Evolutionary conservation across 305 asterid genomes (phyloP), one percentile per base, ranked within the genome.

Genomic region (Nicotiana rustica): DNA sequence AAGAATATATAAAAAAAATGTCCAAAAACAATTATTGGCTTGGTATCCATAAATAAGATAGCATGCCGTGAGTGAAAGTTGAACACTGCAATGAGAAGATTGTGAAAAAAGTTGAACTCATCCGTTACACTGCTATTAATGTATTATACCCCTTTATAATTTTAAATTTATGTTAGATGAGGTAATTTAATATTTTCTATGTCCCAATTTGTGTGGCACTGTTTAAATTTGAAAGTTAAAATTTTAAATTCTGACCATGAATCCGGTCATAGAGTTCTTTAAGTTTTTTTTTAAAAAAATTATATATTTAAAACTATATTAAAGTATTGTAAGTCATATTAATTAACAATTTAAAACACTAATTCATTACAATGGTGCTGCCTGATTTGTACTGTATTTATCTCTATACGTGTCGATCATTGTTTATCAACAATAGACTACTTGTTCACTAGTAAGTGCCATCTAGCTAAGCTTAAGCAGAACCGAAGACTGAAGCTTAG

Each of bases 351-450:
- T 38, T 6, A 1, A 38, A 38, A 41, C 59, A 70, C 17, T 62
- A 62, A n/a, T 21, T 19, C 8, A 10, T 2, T 62, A 19, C 35
- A 62, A 19, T 7, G 12, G n/a, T 15, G 25, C 21, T 17, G 64
- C 61, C 61, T 15, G 61, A n/a, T 2, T 60, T 60, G 7, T 19
- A 29, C 33, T 10, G 3, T 12, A 25, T n/a, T 3, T 73, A 21
- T 21, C 21, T 47, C 8, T 73, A 19, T 70, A 21, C 79, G 79
- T 47, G 62, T 73, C 49, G 62, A 49, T 73, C 62, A 49, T 14
- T 49, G 79, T 25, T 73, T 73, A 47, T 73, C 79, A 73, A 73
- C 41, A 73, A 73, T 47, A 19, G 21, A 7, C 10, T 6, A 57
- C 21, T 4, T 57, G 64, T 57, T 17, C 3, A 57, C 25, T 57